phyloP scores from a whole-genome alignment of 495 filamentous ascomycete species.

The Hypoxylon trugodes region DNA sequence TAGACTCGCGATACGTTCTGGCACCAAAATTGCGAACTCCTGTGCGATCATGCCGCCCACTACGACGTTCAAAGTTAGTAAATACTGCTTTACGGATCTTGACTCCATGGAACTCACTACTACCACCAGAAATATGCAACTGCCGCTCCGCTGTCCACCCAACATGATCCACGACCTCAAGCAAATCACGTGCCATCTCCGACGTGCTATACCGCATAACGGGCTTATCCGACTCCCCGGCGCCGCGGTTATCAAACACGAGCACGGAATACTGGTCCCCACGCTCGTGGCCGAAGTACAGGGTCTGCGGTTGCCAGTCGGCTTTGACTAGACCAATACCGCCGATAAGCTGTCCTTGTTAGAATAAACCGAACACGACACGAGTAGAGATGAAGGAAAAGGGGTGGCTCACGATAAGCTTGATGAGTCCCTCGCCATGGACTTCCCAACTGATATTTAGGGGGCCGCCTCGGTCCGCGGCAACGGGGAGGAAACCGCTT shows the following conservation, averaged over 20 bases:
- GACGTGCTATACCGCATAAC: conserved; percentile 66
- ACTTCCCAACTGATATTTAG: conserved; percentile 71
- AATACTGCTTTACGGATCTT: too few relatives aligned
- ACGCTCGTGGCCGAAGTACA: conserved; percentile 69
- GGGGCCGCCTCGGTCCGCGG: conserved; percentile 53
- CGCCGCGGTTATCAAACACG: conserved; percentile 73
- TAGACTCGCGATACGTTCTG: conserved; percentile 67
- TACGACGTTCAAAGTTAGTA: too few relatives aligned
- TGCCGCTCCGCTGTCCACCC: conserved; percentile 67
- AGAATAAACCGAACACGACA: not conserved
- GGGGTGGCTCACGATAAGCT: conserved; percentile 56
- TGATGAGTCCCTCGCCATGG: conserved; percentile 69
- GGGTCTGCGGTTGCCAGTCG: conserved; percentile 71
- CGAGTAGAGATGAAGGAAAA: not conserved
- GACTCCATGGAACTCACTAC: conserved; percentile 50
- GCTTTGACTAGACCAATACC: conserved; percentile 58
- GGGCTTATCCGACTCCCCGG: conserved; percentile 74
- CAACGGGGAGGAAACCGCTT: conserved; percentile 23
- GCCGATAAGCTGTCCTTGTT: conserved; percentile 53
- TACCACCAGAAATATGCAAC: conserved; percentile 71
- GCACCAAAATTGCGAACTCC: conserved; percentile 68
- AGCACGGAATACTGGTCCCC: conserved; percentile 66
- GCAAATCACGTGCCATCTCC: conserved; percentile 71
- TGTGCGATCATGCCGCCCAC: conserved; percentile 83
- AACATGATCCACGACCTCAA: conserved; percentile 69